Conservation (phyloP, 768 basidiomycete genomes). For the Rhizopogon sp. region DNA sequence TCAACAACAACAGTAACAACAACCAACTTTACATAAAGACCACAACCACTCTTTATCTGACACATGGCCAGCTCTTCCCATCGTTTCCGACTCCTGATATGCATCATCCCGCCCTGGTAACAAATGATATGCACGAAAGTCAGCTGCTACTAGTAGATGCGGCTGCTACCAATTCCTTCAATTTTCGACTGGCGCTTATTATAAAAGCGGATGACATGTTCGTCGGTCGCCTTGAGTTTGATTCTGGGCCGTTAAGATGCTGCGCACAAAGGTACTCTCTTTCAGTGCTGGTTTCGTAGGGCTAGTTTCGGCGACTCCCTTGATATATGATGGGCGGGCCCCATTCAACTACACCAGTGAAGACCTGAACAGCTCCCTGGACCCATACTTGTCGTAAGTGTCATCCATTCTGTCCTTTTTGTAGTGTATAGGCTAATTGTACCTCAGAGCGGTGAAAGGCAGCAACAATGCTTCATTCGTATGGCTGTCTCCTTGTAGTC, state of each 20-base stretch:
- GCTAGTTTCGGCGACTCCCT: conserved; percentile 18
- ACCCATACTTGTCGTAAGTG: conserved; percentile 53
- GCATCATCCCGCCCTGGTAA: background rate
- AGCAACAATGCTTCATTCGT: conserved; percentile 45
- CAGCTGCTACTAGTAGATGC: background rate
- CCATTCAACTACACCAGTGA: conserved; percentile 37
- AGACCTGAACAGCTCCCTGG: conserved; percentile 41
- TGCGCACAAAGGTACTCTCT: background rate
- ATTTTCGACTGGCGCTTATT: background rate
- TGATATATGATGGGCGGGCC: conserved; percentile 53
- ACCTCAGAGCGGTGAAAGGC: conserved; percentile 51
- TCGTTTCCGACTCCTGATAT: background rate
- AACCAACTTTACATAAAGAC: no score
- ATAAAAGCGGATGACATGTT: background rate
- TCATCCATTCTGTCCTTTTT: background rate
- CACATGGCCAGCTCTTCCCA: background rate
- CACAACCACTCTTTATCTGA: background rate
- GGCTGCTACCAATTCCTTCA: background rate
- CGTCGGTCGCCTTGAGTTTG: background rate
- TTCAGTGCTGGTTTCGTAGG: conserved; percentile 1
- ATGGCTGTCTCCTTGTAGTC: conserved; percentile 10
- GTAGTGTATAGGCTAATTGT: background rate
- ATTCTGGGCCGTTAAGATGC: background rate
- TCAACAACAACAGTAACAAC: no score
- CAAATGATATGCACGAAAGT: background rate